Percentiles rank a stretch among this genome's conserved stretches.
Conservation (phyloP, 2,329 filamentous ascomycete species). For the Fusarium avenaceum region DNA sequence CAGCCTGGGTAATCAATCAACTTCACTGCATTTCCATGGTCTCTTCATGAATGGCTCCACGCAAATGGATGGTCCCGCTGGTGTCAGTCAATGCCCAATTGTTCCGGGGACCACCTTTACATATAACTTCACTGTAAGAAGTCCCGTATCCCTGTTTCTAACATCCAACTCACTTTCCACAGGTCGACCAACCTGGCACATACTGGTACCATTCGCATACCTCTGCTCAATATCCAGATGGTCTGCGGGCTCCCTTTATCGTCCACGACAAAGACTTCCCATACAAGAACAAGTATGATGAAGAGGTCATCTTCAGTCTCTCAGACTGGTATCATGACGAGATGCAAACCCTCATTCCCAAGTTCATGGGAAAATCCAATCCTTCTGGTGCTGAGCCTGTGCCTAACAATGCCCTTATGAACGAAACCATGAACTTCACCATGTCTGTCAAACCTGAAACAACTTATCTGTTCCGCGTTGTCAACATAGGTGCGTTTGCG, state of each 20-base stretch:
- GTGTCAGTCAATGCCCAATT: constrained; percentile 77
- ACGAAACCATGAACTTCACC: constrained; percentile 74
- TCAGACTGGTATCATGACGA: constrained; percentile 79
- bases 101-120: constrained; percentile 73
- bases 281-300: constrained; percentile 69
- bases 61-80: constrained; percentile 78
- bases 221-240: constrained; percentile 77
- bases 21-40: constrained; percentile 78
- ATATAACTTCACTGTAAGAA: constrained; percentile 75
- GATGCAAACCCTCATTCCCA: constrained; percentile 61
- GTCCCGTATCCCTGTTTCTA: not conserved
- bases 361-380: constrained; percentile 67
- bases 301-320: constrained; percentile 74
- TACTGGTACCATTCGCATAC: constrained; percentile 86
- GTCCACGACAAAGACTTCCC: constrained; percentile 74
- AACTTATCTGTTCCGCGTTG: constrained; percentile 79
- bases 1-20: constrained; percentile 71
- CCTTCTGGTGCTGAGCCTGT: constrained; percentile 74
- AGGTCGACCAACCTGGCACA: constrained; percentile 76
- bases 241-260: constrained; percentile 73
- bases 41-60: constrained; percentile 75
- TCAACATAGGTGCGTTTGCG: constrained; percentile 81
- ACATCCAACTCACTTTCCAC: constrained; percentile 5
- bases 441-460: constrained; percentile 74
- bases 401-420: constrained; percentile 77